Base-by-base conservation (phyloP, 257 asterid species). In the Nicotiana obtusifolia region DNA sequence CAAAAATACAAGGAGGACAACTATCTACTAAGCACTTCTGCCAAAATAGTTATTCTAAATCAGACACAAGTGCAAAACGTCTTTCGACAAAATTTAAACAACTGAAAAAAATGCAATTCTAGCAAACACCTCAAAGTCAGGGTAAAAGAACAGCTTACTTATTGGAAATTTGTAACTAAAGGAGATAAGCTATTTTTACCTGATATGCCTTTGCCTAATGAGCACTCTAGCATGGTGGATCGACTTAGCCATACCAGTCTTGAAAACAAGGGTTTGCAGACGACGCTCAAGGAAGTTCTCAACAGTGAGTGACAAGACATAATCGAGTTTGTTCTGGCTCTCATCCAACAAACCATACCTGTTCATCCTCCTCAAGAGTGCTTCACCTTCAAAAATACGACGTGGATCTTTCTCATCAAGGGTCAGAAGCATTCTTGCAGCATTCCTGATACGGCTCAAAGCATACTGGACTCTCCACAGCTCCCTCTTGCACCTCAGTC, bases 391-490 rank as follows among this genome's bases (percentile, higher is more conserved):
- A 62, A 93, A 93, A 69, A 93, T 89, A 84, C 98, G 94, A 10
- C 89, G 89, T 0, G 97, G 88, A n/a, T 93, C 97, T 88, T 93
- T 93, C 91, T 93, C 95, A 49, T 93, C 97, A 35, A 90, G 91
- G 67, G 98, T 93, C 88, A 93, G 83, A 76, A 93, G 95, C 76
- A 69, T 89, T 84, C 96, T 90, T 15, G 98, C 96, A 52, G 90
- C 90, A 71, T 93, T 93, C 80, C 98, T 83, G 60, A 93, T 93
- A 24, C 97, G 93, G 86, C 98, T 94, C 88, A 94, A 84, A 4
- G 94, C 97, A 85, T 92, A 94, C 82, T 94, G 97, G 37, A 94
- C 98, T 90, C 98, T 94, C 98, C 97, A 94, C 14, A 94, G 88
- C 89, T 92, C 98, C 82, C 98, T 90, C 89, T 94, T 92, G 88